These are phyloP conservation scores for Stachybotrys echinatus DNA, from an alignment of 2,329 filamentous ascomycete species.

Conservation along the genomic window DNA sequence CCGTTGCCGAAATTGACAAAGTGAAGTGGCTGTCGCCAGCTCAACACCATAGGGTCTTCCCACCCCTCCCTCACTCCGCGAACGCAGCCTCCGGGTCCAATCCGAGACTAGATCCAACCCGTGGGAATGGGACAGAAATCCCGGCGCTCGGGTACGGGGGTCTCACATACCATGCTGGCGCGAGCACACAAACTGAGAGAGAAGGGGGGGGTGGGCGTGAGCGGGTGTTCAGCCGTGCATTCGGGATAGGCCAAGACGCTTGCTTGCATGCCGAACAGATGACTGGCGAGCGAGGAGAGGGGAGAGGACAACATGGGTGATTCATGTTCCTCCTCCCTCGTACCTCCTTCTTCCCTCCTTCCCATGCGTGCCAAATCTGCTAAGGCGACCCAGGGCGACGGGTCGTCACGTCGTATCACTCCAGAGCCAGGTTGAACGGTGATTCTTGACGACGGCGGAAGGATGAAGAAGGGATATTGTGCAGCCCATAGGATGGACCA, in stretches of 20 bases:
- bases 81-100: neutral
- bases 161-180: neutral
- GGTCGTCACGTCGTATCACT: constrained; percentile 1
- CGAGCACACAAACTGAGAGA: neutral
- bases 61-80: neutral
- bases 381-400: neutral
- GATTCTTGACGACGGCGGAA: neutral
- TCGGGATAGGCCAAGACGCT: neutral
- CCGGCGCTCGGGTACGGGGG: constrained; percentile 2
- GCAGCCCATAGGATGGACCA: neutral
- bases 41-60: neutral
- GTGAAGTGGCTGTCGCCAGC: neutral
- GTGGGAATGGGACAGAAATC: neutral
- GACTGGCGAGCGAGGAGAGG: neutral
- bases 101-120: neutral
- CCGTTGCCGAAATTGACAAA: no score
- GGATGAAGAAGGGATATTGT: neutral
- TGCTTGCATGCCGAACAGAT: constrained; percentile 3
- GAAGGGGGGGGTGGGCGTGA: neutral
- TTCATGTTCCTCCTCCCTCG: neutral
- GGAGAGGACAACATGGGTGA: neutral
- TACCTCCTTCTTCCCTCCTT: neutral
- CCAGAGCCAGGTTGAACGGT: neutral
- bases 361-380: neutral
- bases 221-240: neutral